Conservation (phyloP, 2,329 filamentous ascomycete species). For the Xylaria sp. region DNA sequence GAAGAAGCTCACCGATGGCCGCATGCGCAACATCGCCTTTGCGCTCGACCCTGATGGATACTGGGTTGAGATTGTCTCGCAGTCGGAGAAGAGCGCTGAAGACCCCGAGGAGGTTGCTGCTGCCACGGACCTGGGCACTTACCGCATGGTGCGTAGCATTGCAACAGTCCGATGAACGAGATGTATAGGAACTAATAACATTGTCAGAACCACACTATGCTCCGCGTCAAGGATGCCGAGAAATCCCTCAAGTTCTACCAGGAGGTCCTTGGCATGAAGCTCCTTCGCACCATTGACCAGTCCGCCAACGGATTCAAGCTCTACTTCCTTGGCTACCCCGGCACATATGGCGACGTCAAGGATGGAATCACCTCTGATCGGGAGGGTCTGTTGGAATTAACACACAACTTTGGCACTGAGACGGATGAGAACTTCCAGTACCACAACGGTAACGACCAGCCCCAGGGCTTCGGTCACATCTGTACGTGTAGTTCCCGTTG, state of each 20-base stretch:
- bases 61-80: constrained; percentile 78
- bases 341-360: constrained; percentile 47
- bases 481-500: constrained; percentile 48
- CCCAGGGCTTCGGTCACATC: constrained; percentile 92
- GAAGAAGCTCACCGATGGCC: constrained; percentile 86
- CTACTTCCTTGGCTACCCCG: constrained; percentile 84
- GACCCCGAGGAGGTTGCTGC: constrained; percentile 68
- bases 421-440: constrained; percentile 80
- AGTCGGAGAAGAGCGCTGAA: constrained; percentile 50
- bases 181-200: no score
- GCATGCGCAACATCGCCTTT: constrained; percentile 85
- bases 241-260: constrained; percentile 75
- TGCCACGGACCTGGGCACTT: constrained; percentile 67
- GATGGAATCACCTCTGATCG: constrained; percentile 56
- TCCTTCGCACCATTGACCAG: constrained; percentile 68
- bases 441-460: constrained; percentile 86
- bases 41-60: constrained; percentile 82
- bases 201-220: constrained; percentile 78
- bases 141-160: constrained; percentile 55
- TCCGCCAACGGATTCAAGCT: constrained; percentile 72
- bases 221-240: constrained; percentile 79
- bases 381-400: constrained; percentile 85
- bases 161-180: not conserved
- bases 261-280: constrained; percentile 82
- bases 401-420: constrained; percentile 79